These are phyloP conservation scores for Drechslerella dactyloides DNA, from an alignment of 2,329 filamentous ascomycete species.

Conservation along the genomic window DNA sequence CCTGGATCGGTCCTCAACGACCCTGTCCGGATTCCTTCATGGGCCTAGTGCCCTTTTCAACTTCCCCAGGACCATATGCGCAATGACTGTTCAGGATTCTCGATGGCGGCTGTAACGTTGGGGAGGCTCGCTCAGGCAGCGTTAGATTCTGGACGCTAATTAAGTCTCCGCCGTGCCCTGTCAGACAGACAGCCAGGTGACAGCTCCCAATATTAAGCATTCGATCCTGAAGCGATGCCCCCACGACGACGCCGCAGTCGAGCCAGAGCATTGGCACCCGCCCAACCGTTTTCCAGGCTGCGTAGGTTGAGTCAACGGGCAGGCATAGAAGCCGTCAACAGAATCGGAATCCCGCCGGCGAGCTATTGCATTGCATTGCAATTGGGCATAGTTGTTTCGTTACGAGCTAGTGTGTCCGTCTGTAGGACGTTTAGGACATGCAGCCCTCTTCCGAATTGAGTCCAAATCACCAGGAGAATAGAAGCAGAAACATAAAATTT, in stretches of 20 bases:
- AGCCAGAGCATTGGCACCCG: background rate
- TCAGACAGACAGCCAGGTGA: slow-evolving; percentile 10
- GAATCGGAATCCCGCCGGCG: slow-evolving; percentile 44
- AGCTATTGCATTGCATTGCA: too few relatives aligned
- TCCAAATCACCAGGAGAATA: too few relatives aligned
- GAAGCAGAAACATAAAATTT: too few relatives aligned
- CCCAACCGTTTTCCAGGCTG: slow-evolving; percentile 6
- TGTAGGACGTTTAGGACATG: background rate
- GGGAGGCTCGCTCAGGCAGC: background rate
- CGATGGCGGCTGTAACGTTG: background rate
- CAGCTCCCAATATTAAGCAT: slow-evolving; percentile 2
- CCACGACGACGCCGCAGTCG: slow-evolving; percentile 6
- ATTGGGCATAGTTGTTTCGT: too few relatives aligned
- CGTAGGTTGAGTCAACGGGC: background rate
- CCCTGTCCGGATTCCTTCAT: slow-evolving; percentile 13
- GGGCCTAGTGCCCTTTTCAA: slow-evolving; percentile 29
- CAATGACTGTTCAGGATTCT: slow-evolving; percentile 29
- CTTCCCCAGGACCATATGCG: slow-evolving; percentile 27
- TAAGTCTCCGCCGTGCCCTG: slow-evolving; percentile 27
- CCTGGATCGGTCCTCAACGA: slow-evolving; percentile 10
- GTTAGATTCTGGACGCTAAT: slow-evolving; percentile 9
- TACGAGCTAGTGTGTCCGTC: too few relatives aligned
- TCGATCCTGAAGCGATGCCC: background rate
- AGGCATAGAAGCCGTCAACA: slow-evolving; percentile 15
- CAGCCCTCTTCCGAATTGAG: background rate